phyloP scores from a whole-genome alignment of 805 yeast species.

The Kregervanrija fluxuum region DNA sequence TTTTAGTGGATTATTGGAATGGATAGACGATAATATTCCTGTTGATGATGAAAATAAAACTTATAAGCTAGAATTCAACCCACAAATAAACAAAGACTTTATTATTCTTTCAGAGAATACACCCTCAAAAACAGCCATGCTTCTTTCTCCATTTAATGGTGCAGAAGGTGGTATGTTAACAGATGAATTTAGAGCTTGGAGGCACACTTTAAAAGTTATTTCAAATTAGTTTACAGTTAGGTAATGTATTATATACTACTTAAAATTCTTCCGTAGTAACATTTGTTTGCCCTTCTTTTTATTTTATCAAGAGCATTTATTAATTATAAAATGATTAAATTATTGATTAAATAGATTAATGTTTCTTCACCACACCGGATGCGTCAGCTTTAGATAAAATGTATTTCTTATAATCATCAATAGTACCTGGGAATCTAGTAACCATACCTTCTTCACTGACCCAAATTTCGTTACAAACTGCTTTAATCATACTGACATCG shows the following conservation, averaged over 20 bases:
- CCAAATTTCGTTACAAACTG: conserved; percentile 92
- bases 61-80: conserved; percentile 50
- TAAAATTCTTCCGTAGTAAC: too few relatives aligned
- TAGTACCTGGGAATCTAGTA: conserved; percentile 69
- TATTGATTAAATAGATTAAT: conserved; percentile 30
- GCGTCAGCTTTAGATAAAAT: conserved; percentile 71
- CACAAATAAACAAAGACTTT: conserved; percentile 42
- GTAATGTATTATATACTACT: too few relatives aligned
- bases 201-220: conserved; percentile 22
- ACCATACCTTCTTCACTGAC: conserved; percentile 86
- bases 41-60: conserved; percentile 41
- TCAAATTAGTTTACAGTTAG: too few relatives aligned
- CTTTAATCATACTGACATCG: conserved; percentile 85
- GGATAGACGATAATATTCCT: conserved; percentile 58
- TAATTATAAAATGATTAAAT: too few relatives aligned
- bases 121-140: conserved; percentile 19
- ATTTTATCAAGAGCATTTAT: too few relatives aligned
- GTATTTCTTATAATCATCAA: conserved; percentile 84
- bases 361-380: conserved; percentile 87
- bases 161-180: conserved; percentile 34
- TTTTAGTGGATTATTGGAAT: conserved; percentile 77
- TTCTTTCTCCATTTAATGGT: conserved; percentile 31
- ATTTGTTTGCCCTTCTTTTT: too few relatives aligned
- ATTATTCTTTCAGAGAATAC: conserved; percentile 40
- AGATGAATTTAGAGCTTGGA: conserved; percentile 48